phyloP scores from a whole-genome alignment of 805 yeast genomes.

The Ogataea thermomethanolica region DNA sequence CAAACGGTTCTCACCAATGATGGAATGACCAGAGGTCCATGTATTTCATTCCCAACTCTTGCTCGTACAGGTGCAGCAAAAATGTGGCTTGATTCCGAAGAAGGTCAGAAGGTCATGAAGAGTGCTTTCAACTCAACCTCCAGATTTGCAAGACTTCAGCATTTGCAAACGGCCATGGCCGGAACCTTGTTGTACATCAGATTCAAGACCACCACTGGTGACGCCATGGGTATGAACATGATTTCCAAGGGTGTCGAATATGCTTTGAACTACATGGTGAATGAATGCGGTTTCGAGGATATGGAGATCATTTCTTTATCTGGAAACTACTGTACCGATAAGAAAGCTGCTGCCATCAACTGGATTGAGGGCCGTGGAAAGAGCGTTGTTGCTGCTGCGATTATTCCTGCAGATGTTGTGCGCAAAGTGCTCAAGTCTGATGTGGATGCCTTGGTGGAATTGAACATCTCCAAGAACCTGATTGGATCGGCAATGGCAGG shows the following conservation, averaged over 20 bases:
- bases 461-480: slow-evolving; percentile 84
- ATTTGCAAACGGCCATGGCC: slow-evolving; percentile 89
- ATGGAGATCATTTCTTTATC: slow-evolving; percentile 91
- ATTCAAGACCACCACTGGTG: slow-evolving; percentile 98
- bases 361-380: slow-evolving; percentile 99
- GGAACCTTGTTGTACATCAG: slow-evolving; percentile 86
- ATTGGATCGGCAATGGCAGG: slow-evolving; percentile 99
- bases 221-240: slow-evolving; percentile 99
- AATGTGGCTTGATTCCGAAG: slow-evolving; percentile 92
- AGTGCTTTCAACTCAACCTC: slow-evolving; percentile 95
- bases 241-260: slow-evolving; percentile 96
- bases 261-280: slow-evolving; percentile 78
- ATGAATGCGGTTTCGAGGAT: slow-evolving; percentile 88
- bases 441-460: slow-evolving; percentile 86
- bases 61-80: slow-evolving; percentile 92
- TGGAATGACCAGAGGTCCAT: slow-evolving; percentile 99
- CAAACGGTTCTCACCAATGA: slow-evolving; percentile 87
- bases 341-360: slow-evolving; percentile 96
- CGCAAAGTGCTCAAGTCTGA: slow-evolving; percentile 81
- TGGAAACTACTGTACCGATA: slow-evolving; percentile 97
- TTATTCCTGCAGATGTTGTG: slow-evolving; percentile 79
- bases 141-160: slow-evolving; percentile 92
- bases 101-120: slow-evolving; percentile 78
- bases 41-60: slow-evolving; percentile 83
- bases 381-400: slow-evolving; percentile 94